A percentile compares a stretch with the other conserved stretches of the same genome.
Conservation (phyloP, 2,329 filamentous ascomycete genomes). For the Exophiala viscosa region DNA sequence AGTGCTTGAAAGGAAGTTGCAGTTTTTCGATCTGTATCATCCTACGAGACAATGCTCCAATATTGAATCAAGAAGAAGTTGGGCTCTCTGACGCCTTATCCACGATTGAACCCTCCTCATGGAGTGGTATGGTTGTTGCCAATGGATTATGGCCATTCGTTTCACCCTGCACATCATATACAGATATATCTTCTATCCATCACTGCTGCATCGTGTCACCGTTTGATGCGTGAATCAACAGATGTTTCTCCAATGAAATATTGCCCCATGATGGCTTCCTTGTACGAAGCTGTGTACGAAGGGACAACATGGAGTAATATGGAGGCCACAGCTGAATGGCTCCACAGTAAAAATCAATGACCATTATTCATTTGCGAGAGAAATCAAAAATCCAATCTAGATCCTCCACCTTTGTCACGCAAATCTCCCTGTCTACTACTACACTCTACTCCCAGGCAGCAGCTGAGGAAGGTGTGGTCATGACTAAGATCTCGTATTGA, state of each 20-base stretch:
- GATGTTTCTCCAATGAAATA: too few species aligned
- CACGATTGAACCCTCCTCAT: conserved; percentile 5
- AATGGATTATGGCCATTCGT: conserved; percentile 35
- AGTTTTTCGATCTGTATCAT: conserved; percentile 24
- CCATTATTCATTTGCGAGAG: conserved; percentile 5
- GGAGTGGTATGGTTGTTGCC: conserved; percentile 6
- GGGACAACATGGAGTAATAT: too few species aligned
- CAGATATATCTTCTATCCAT: background rate
- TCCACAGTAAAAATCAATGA: conserved; percentile 3
- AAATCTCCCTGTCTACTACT: too few species aligned
- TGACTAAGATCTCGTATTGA: too few species aligned
- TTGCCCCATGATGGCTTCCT: too few species aligned
- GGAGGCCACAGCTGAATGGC: background rate
- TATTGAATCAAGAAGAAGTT: conserved; percentile 26
- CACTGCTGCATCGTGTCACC: too few species aligned
- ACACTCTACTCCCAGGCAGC: too few species aligned
- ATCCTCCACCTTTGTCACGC: too few species aligned
- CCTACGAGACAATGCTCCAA: conserved; percentile 29
- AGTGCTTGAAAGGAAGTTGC: conserved; percentile 16
- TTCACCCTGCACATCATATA: conserved; percentile 36
- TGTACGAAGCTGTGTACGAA: too few species aligned
- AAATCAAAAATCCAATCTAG: background rate
- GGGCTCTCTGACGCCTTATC: conserved; percentile 39
- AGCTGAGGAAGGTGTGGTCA: too few species aligned
- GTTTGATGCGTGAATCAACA: too few species aligned